Evolutionary conservation across 257 asterid species (phyloP), one percentile per base, ranked within the genome.

Genomic region (Plantago elongata): DNA sequence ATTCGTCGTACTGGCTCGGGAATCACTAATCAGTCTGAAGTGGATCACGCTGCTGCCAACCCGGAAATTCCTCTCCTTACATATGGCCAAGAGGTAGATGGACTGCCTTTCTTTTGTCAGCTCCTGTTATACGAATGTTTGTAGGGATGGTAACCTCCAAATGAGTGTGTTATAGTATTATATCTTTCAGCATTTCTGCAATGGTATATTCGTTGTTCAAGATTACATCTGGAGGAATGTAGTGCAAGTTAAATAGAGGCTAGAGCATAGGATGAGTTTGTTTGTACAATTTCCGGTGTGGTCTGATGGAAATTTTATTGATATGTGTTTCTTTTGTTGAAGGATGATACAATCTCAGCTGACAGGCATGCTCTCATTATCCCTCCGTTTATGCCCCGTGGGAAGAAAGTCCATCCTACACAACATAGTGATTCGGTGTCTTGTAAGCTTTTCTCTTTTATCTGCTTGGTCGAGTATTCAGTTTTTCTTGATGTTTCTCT

Each of bases 341-440:
- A 90, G 98, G 97, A 92, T 71, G 97, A 88, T 74, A 73, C 92
- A n/a, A 91, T 88, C 64, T 88, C 98, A 13, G 92, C 98, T 6
- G 98, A 91, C 69, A 86, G 83, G 76, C 98, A 91, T 75, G 98
- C 98, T 43, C 88, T 88, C 14, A 91, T 88, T 37, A 72, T 91
- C 51, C 96, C 98, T 17, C 98, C 98, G 3, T 86, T 75, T 34
- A 74, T 72, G 83, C 80, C 81, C 9, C 84, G 83, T 27, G 98
- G 96, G 52, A 91, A 79, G 69, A 81, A 90, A 74, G 77, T 88
- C 49, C 95, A 91, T 74, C 92, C 90, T 2, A 67, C 79, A 74
- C 94, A 96, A 5, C 78, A 69, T 69, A 47, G 80, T 9, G 98
- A 88, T 77, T 78, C 86, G 66, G 79, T 88, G 85, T 76, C 94